A percentile compares a stretch with the other conserved stretches of the same genome.
These are phyloP conservation scores for Mycena sp. DNA, from an alignment of 1,284 basidiomycete species.

Conservation along the genomic window DNA sequence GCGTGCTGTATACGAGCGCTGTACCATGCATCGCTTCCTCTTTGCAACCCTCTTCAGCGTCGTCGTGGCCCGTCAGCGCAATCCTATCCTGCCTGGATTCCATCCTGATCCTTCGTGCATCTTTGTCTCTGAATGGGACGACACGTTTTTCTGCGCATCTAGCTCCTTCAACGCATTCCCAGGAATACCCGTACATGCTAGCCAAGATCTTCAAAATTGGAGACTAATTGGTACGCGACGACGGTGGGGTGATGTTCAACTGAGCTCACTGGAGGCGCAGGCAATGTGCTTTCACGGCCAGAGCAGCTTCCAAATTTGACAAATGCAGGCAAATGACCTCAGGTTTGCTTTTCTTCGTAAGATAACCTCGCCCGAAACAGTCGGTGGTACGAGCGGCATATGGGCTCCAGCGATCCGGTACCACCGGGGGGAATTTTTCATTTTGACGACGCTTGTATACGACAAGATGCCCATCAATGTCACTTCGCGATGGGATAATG, in stretches of 20 bases:
- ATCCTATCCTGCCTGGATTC: conserved; percentile 35
- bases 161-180: conserved; percentile 39
- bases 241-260: not conserved
- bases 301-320: conserved; percentile 35
- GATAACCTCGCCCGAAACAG: not conserved
- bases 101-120: conserved; percentile 37
- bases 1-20: too few species aligned
- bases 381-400: conserved; percentile 35
- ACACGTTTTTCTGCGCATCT: conserved; percentile 33
- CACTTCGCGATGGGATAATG: conserved; percentile 45
- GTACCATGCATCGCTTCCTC: conserved; percentile 1
- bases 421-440: conserved; percentile 39
- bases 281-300: conserved; percentile 35
- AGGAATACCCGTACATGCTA: conserved; percentile 37
- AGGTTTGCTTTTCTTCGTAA: not conserved
- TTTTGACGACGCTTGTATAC: conserved; percentile 45
- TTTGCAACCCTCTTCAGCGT: not conserved
- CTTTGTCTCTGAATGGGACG: conserved; percentile 32
- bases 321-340: conserved; percentile 21
- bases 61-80: conserved; percentile 9
- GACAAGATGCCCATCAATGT: conserved; percentile 39
- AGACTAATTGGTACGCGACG: conserved; percentile 31
- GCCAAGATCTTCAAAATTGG: conserved; percentile 37
- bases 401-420: conserved; percentile 37
- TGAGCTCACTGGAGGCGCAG: conserved; percentile 10